Evolutionary conservation across 2,329 filamentous ascomycete species (phyloP), one percentile per base, ranked within the genome.

Genomic region (Colletotrichum scovillei): DNA sequence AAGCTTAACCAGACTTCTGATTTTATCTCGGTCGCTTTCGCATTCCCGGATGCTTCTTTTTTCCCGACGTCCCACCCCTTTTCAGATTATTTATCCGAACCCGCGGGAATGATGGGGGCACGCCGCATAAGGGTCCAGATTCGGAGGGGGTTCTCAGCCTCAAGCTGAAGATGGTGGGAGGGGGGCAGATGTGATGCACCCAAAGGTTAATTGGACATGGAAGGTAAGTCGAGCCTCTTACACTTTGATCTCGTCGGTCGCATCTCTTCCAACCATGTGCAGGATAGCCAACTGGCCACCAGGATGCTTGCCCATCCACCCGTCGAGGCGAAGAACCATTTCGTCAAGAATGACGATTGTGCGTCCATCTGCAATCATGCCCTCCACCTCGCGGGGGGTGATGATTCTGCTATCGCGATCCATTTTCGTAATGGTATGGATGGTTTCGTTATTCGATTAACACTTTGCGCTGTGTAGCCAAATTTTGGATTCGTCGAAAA

Each of bases 231-330:
- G 57, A 59, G 32, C 30, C 52, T 79, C 75, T 84, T 87, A 90
- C 88, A 86, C 87, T 75, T 87, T 87, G 76, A 90, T 90, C 78
- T 91, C 88, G 77, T 90, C 87, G 24, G 88, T 89, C 28, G 89
- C 88, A 80, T 91, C 89, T 79, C 84, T 85, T 68, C 89, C 89
- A 4, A 90, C 87, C 88, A 90, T 91, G 81, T 92, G 90, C 75
- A 88, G 78, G 74, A 92, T 90, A 24, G 89, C 88, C 30, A 92
- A 81, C 16, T 84, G 82, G 38, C 90, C 90, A 24, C 90, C 90
- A 0, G 90, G 90, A 76, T 92, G 90, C 69, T 82, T 86, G 67
- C 86, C 79, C 76, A 91, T 84, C 90, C 90, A 92, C 56, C 83
- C 81, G 76, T 90, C 88, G 49, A 92, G 86, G 69, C 85, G 84